Percentiles rank a stretch among this genome's conserved stretches.
These are phyloP conservation scores for Lunularia cruciata DNA, from an alignment of 225 moss, liverwort and hornwort species.

Conservation along the genomic window DNA sequence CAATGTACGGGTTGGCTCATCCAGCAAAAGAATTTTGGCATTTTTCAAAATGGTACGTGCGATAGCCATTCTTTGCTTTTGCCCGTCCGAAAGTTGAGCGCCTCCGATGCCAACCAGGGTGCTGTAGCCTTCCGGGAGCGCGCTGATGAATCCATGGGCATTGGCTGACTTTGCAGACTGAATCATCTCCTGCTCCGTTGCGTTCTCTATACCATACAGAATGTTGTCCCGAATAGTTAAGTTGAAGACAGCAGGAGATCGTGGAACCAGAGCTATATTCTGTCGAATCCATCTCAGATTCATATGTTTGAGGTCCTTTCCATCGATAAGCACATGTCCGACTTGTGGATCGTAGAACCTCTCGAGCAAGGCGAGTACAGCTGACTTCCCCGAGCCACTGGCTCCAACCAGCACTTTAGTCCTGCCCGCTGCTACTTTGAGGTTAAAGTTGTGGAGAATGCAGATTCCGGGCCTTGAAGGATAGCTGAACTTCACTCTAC, in stretches of 20 bases:
- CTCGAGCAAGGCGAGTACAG: constrained; percentile 61
- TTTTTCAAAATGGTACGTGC: constrained; percentile 74
- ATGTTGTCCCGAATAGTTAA: constrained; percentile 56
- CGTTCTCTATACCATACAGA: constrained; percentile 49
- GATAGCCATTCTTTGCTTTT: constrained; percentile 71
- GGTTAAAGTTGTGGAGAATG: constrained; percentile 28
- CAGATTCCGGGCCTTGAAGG: constrained; percentile 21
- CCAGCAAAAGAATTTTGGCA: constrained; percentile 57
- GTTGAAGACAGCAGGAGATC: constrained; percentile 65
- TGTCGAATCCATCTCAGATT: constrained; percentile 53
- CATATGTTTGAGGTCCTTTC: constrained; percentile 46
- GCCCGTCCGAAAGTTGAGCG: constrained; percentile 61
- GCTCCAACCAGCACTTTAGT: constrained; percentile 69
- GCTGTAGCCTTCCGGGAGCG: constrained; percentile 56
- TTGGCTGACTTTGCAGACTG: constrained; percentile 64
- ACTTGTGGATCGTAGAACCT: constrained; percentile 58
- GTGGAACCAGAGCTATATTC: constrained; percentile 60
- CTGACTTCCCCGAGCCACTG: constrained; percentile 68
- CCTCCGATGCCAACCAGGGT: constrained; percentile 64
- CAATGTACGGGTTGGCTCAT: constrained; percentile 72
- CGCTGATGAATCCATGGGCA: constrained; percentile 64
- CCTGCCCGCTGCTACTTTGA: constrained; percentile 34
- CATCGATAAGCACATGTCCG: constrained; percentile 60
- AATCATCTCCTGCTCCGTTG: constrained; percentile 49
- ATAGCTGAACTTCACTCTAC: constrained; percentile 25